Percentiles rank a stretch among this genome's conserved stretches.
Conservation (phyloP, 768 basidiomycete genomes). For the Tulasnella sp. region DNA sequence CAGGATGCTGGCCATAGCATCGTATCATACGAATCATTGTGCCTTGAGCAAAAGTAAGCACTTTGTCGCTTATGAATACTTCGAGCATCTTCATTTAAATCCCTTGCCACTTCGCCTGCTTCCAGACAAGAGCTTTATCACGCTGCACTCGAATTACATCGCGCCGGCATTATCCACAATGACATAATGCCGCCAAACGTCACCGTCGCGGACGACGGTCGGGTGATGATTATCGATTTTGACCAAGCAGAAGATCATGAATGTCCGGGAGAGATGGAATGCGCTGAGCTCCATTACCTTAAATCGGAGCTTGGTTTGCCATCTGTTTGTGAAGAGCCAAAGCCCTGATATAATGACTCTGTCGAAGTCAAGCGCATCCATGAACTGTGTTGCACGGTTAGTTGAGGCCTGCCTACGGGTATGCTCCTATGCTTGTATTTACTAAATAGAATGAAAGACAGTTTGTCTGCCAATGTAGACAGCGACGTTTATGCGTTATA, state of each 20-base stretch:
- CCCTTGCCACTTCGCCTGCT: background rate
- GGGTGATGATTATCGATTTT: background rate
- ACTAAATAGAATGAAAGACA: too few species aligned
- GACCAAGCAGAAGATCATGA: background rate
- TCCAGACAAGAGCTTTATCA: background rate
- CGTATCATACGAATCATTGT: background rate
- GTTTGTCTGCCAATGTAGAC: too few species aligned
- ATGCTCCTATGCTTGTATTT: too few species aligned
- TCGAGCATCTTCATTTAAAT: background rate
- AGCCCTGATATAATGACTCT: background rate
- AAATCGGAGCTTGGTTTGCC: background rate
- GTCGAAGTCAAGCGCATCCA: too few species aligned
- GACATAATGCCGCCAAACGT: background rate
- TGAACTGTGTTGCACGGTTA: too few species aligned
- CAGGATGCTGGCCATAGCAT: background rate
- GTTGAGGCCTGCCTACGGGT: too few species aligned
- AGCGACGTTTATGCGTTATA: too few species aligned
- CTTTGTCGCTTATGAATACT: background rate
- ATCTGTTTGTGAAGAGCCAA: background rate
- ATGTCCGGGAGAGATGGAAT: background rate
- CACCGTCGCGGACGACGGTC: background rate
- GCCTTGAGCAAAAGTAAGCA: background rate
- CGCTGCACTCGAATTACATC: background rate
- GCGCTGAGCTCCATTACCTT: background rate
- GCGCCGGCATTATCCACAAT: background rate